phyloP scores from a whole-genome alignment of 371 early-diverging fungal genomes.

The Chytridiales sp. region DNA sequence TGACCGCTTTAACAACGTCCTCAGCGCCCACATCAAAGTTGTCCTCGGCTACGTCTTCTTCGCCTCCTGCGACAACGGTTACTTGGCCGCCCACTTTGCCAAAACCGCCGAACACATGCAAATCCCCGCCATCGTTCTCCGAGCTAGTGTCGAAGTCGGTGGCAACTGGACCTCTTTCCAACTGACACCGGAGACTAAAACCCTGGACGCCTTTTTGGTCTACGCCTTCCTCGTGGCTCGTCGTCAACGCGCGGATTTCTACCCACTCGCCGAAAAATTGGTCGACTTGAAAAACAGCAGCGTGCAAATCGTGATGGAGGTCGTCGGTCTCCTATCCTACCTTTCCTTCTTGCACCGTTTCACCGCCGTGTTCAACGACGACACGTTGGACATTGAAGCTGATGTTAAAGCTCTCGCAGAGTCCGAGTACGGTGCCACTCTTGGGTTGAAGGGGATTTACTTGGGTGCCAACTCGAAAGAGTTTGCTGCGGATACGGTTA shows the following conservation, averaged over 20 bases:
- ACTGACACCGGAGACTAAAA: neutral
- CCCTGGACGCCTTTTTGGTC: neutral
- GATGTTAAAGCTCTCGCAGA: no score
- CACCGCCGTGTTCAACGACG: conserved; percentile 9
- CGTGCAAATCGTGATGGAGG: neutral
- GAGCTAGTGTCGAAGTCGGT: neutral
- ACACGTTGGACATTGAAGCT: no score
- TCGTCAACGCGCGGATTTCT: neutral
- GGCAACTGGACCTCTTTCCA: neutral
- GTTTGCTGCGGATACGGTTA: no score
- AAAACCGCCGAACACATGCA: neutral
- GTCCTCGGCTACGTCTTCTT: neutral
- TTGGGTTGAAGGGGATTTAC: no score
- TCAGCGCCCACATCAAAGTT: neutral
- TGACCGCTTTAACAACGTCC: neutral
- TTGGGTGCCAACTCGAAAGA: no score
- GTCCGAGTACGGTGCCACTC: no score
- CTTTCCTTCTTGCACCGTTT: conserved; percentile 10
- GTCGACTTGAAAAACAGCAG: no score
- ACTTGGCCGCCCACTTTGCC: neutral
- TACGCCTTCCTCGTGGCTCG: neutral
- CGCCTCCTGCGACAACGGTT: neutral
- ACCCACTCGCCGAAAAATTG: conserved; percentile 1
- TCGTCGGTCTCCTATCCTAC: neutral
- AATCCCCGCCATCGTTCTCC: neutral